Base-by-base conservation (phyloP, 140 eudicot species). In the Anethum foeniculum region DNA sequence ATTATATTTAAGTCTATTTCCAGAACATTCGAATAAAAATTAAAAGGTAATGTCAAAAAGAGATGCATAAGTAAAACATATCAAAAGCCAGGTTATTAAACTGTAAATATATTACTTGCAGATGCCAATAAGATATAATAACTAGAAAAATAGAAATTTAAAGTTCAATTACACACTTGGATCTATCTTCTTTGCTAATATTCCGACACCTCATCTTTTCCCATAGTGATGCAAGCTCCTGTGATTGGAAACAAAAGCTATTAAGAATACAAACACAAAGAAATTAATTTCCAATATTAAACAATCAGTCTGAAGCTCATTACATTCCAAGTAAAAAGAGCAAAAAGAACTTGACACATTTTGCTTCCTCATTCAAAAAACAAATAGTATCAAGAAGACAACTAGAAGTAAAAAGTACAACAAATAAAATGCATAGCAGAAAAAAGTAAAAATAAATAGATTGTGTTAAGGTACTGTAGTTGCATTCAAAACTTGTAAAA, bases 161-260 rank as follows among this genome's bases (percentile, higher is more conserved):
- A 21, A 71, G 56, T 75, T 44, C 16, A 74, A 23, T 78, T 79
- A 85, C 92, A 75, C 58, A 95, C 99, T 88, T 88, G 25, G 97
- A 95, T 82, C 99, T 87, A 67, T 95, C 92, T 84, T 88, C 95
- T 77, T 95, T 91, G 18, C 81, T 83, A 82, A 91, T 90, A 80
- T 92, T 89, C 10, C 96, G 96, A 25, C 87, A 83, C 79, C 99
- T 92, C 99, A 95, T 95, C 81, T 95, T 92, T 80, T 95, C 99
- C 99, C 99, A 95, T 38, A 95, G 86, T 80, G 78, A 80, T 79
- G 99, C 94, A 80, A 95, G 97, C 81, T 95, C 99, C 99, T 95
- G 68, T 12, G 43, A 47, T 19, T 34, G 48, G 21, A 77, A 11
- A 38, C 23, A 18, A 1, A 21, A 15, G n/a, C 51, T 51, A 30